Percentiles rank a stretch among this genome's conserved stretches.
phyloP scores from a whole-genome alignment of 2,329 filamentous ascomycete species.

The Podosphaera aphanis region DNA sequence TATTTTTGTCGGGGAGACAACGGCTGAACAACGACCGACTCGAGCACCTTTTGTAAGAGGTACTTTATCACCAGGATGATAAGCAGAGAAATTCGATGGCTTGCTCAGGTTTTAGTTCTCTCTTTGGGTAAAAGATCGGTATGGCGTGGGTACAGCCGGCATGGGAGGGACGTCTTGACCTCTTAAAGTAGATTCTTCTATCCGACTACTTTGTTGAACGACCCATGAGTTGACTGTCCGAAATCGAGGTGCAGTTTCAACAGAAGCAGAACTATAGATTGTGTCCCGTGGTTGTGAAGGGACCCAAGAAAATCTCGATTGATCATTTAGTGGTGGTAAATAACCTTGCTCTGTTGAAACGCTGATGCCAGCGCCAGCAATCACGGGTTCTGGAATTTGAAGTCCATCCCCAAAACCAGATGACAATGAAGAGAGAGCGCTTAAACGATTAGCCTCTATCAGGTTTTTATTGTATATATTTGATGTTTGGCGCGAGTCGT shows the following conservation, averaged over 20 bases:
- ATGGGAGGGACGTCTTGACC: conserved; percentile 13
- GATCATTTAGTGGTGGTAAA: conserved; percentile 7
- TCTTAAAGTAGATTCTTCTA: conserved; percentile 24
- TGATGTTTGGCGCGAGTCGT: conserved; percentile 6
- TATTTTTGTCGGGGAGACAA: too few relatives aligned
- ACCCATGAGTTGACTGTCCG: conserved; percentile 40
- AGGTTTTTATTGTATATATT: conserved; percentile 6
- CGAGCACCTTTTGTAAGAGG: too few relatives aligned
- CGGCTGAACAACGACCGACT: too few relatives aligned
- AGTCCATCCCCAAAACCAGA: conserved; percentile 41
- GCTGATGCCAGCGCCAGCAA: not conserved
- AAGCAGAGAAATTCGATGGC: too few relatives aligned
- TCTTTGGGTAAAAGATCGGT: conserved; percentile 3
- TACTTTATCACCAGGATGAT: too few relatives aligned
- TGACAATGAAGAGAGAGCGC: conserved; percentile 33
- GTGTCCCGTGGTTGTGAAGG: conserved; percentile 12
- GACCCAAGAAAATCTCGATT: conserved; percentile 15
- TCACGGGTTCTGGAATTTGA: conserved; percentile 21
- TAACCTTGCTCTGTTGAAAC: conserved; percentile 5
- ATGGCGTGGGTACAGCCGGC: conserved; percentile 9
- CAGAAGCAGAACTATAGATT: conserved; percentile 13
- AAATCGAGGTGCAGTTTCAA: conserved; percentile 25
- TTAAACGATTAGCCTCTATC: conserved; percentile 11
- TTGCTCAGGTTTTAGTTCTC: too few relatives aligned
- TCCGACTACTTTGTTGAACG: conserved; percentile 33